Evolutionary conservation across 805 yeast species (phyloP), one percentile per base, ranked within the genome.

Genomic region (Candida sonorensis): DNA sequence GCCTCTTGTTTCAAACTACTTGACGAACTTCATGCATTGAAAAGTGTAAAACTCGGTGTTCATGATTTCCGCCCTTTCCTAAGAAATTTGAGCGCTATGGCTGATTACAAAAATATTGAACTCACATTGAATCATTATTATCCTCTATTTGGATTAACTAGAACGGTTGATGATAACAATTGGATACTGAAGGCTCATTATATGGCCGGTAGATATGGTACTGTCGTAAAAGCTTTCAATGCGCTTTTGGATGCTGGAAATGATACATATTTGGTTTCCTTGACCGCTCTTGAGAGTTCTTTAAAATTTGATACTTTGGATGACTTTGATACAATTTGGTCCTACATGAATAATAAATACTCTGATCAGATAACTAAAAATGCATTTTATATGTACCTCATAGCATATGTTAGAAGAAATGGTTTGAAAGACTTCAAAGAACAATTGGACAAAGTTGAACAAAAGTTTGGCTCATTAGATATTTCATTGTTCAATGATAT

Each of bases 1-100:
- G 44, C 48, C 4, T 53, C 59, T 53, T 69, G 33, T 41, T 57
- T 37, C 37, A 41, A 51, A 30, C 53, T 59, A 21, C 47, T 58
- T 9, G 51, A 53, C 19, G 60, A 57, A 33, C 35, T 60, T 6
- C 18, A 30, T 7, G 16, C 18, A 3, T 30, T 40, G 16, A 17
- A 31, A 7, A 21, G 17, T 12, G 26, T 39, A 7, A 29, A 37
- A 17, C 34, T 50, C 9, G 20, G 35, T 2, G 37, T 38, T 21
- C 20, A 17, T 0, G 31, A 40, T 7, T 42, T 53, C n/a, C 20
- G 32, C 14, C 46, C 51, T 7, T 24, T 54, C 12, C 27, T 55
- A 22, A 28, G 34, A 4, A 37, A 40, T 10, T 35, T 53, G 22
- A 37, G 55, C 2, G 10, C 9, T 9, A 19, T 45, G 10, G 59